A percentile compares a stretch with the other conserved stretches of the same genome.
These are phyloP conservation scores for Naganishia friedmannii DNA, from an alignment of 768 basidiomycete genomes.

Conservation along the genomic window DNA sequence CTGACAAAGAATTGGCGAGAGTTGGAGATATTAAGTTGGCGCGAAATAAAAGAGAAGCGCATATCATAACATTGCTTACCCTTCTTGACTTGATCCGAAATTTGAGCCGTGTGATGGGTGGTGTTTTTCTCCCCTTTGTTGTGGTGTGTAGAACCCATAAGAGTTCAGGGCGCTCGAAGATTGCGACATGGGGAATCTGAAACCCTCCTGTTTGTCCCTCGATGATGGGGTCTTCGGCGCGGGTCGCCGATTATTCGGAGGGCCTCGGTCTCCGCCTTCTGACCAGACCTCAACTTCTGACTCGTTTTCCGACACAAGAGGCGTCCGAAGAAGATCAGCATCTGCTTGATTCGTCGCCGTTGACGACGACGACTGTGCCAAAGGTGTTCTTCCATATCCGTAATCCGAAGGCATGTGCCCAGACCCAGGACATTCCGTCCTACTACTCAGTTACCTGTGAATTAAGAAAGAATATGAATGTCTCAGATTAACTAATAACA, in stretches of 20 bases:
- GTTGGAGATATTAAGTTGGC: too few species aligned
- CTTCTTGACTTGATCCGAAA: conserved; percentile 16
- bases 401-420: too few species aligned
- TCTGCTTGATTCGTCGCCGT: conserved; percentile 13
- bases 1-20: too few species aligned
- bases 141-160: conserved; percentile 15
- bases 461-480: too few species aligned
- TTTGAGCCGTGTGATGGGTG: conserved; percentile 5
- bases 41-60: too few species aligned
- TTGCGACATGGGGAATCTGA: conserved; percentile 4
- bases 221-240: background rate
- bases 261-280: background rate
- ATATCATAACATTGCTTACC: too few species aligned
- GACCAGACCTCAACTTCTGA: conserved; percentile 10
- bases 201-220: background rate
- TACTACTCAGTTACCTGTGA: too few species aligned
- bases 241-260: background rate
- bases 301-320: background rate
- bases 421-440: too few species aligned
- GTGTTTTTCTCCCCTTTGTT: conserved; percentile 11
- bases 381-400: background rate
- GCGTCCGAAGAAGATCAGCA: conserved; percentile 8
- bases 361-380: background rate
- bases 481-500: too few species aligned
- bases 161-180: conserved; percentile 5